A percentile compares a stretch with the other conserved stretches of the same genome.
Evolutionary conservation across 495 filamentous ascomycete species (phyloP).

Genomic region (Cryomyces minteri): DNA sequence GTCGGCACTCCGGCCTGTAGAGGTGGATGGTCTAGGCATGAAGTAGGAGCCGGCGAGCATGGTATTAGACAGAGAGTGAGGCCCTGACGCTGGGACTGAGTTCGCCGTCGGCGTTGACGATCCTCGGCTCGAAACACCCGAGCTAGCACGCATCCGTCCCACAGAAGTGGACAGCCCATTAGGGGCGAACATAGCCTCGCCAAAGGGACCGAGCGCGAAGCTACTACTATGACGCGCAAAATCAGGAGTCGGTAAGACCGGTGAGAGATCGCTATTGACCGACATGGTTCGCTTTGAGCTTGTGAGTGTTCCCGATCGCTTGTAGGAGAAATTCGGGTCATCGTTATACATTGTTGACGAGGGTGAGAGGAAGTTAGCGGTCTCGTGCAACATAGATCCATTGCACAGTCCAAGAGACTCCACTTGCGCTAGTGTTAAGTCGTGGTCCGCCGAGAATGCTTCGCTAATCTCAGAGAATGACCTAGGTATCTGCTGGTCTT

Average conservation of each 20-base stretch:
- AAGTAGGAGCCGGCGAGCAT: constrained; percentile 1
- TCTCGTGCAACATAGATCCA: constrained; percentile 33
- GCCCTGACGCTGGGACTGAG: background rate
- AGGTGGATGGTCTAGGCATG: constrained; percentile 1
- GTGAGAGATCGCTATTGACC: constrained; percentile 14
- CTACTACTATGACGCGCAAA: constrained; percentile 5
- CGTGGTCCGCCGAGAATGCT: constrained; percentile 52
- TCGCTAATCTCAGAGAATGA: constrained; percentile 38
- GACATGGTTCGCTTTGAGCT: constrained; percentile 16
- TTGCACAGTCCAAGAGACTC: constrained; percentile 38
- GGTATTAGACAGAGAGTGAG: background rate
- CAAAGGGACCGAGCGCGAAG: background rate
- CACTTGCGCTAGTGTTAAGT: constrained; percentile 33
- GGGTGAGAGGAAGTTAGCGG: constrained; percentile 36
- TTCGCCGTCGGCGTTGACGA: constrained; percentile 5
- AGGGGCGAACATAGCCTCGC: background rate
- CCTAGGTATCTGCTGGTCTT: constrained; percentile 42
- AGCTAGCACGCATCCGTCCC: constrained; percentile 1
- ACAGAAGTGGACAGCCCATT: background rate
- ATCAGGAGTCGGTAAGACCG: constrained; percentile 3
- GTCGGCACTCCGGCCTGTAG: constrained; percentile 4
- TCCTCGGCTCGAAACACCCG: constrained; percentile 5
- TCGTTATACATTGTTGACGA: constrained; percentile 19
- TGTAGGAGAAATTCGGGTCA: constrained; percentile 11
- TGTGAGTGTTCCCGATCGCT: constrained; percentile 13